Conservation (phyloP, 2,329 filamentous ascomycete genomes). For the Ophiosphaerella herpotricha region DNA sequence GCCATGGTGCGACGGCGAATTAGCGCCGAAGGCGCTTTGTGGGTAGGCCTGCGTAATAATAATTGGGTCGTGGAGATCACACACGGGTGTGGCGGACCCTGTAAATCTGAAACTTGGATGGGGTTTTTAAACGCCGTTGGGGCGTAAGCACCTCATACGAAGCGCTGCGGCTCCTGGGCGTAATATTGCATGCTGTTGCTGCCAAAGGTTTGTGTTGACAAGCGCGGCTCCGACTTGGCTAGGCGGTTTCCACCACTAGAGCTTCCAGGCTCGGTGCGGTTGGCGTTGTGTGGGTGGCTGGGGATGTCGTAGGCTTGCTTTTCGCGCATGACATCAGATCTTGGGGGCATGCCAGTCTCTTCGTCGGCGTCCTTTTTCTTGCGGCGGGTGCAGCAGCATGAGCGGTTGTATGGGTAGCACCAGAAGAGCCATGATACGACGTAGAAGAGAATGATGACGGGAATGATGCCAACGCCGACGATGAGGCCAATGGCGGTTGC, state of each 20-base stretch:
- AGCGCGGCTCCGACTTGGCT: conserved; percentile 7
- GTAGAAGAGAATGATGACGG: conserved; percentile 28
- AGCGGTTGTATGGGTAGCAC: conserved; percentile 27
- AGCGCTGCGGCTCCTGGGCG: conserved; percentile 28
- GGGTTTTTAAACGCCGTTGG: not conserved
- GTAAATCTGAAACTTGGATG: not conserved
- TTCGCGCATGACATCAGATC: conserved; percentile 16
- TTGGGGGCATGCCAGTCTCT: conserved; percentile 1
- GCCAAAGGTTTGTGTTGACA: conserved; percentile 18
- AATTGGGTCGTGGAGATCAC: no score
- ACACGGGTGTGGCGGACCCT: not conserved
- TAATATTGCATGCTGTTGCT: conserved; percentile 19
- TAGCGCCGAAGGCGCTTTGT: no score
- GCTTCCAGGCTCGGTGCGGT: conserved; percentile 20
- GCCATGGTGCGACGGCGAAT: no score
- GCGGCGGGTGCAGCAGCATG: conserved; percentile 30
- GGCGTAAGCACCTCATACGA: conserved; percentile 19
- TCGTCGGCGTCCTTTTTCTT: conserved; percentile 16
- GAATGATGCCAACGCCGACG: conserved; percentile 29
- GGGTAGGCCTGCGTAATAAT: no score
- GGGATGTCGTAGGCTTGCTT: conserved; percentile 17
- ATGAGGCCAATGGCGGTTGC: conserved; percentile 28
- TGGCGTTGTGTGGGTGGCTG: conserved; percentile 11
- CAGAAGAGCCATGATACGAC: conserved; percentile 35
- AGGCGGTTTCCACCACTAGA: conserved; percentile 9